These are phyloP conservation scores for Verticillium tricorpus DNA, from an alignment of 2,329 filamentous ascomycete genomes.

Conservation along the genomic window DNA sequence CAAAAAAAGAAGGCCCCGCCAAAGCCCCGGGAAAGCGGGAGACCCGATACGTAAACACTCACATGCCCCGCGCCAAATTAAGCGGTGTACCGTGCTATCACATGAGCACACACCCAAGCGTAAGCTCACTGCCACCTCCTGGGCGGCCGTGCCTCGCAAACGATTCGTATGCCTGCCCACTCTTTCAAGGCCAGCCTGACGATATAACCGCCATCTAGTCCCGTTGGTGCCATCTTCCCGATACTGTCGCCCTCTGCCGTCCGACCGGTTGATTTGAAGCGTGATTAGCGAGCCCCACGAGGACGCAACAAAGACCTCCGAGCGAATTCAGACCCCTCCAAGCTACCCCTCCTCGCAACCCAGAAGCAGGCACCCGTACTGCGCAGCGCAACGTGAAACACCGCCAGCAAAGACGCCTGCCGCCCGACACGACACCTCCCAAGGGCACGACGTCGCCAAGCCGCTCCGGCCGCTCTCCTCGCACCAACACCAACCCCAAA, in stretches of 20 bases:
- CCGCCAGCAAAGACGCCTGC: neutral
- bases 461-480: neutral
- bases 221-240: neutral
- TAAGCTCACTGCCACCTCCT: constrained; percentile 6
- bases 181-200: neutral
- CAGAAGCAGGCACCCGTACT: neutral
- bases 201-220: neutral
- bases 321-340: neutral
- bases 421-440: neutral
- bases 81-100: neutral
- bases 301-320: neutral
- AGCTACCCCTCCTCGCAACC: neutral
- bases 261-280: neutral
- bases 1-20: neutral
- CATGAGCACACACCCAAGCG: neutral
- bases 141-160: neutral
- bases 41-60: constrained; percentile 1
- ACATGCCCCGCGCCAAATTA: constrained; percentile 6
- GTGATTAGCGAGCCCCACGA: neutral
- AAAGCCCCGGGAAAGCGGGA: neutral
- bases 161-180: neutral
- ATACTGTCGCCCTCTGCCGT: neutral
- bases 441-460: neutral
- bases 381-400: neutral
- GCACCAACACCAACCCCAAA: neutral